Percentiles rank a stretch among this genome's conserved stretches.
Evolutionary conservation across 2,329 filamentous ascomycete species (phyloP).

Genomic region (Volutella citrinella): DNA sequence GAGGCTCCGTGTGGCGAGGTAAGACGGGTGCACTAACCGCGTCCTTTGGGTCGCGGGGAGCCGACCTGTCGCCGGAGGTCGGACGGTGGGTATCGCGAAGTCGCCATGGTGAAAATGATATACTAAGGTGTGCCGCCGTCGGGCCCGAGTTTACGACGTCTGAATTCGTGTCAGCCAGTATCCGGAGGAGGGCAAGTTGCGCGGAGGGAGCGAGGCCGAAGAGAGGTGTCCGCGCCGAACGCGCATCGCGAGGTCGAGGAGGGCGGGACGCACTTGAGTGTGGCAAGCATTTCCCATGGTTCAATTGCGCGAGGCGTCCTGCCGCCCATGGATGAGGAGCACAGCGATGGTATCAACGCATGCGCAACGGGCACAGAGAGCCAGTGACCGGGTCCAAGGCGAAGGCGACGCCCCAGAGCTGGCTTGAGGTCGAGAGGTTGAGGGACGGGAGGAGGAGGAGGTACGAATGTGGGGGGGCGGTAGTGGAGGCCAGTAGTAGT

Average conservation of each 20-base stretch:
- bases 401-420: too few species aligned
- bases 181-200: constrained; percentile 2
- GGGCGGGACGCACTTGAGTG: constrained; percentile 40
- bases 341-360: constrained; percentile 14
- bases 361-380: constrained; percentile 10
- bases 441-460: not conserved
- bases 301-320: constrained; percentile 40
- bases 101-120: constrained; percentile 39
- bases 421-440: constrained; percentile 18
- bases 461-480: not conserved
- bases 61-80: constrained; percentile 52
- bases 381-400: constrained; percentile 11
- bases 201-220: not conserved
- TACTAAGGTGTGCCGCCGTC: constrained; percentile 29
- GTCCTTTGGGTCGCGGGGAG: constrained; percentile 55
- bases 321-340: constrained; percentile 40
- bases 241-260: constrained; percentile 12
- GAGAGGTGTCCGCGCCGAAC: not conserved
- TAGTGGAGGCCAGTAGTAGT: not conserved
- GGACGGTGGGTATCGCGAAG: constrained; percentile 42
- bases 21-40: constrained; percentile 41
- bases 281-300: constrained; percentile 46
- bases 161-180: constrained; percentile 23
- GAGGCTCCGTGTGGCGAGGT: too few species aligned
- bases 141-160: constrained; percentile 42